Evolutionary conservation across 2,329 filamentous ascomycete genomes (phyloP).

Genomic region (Diaporthe aspalathi): DNA sequence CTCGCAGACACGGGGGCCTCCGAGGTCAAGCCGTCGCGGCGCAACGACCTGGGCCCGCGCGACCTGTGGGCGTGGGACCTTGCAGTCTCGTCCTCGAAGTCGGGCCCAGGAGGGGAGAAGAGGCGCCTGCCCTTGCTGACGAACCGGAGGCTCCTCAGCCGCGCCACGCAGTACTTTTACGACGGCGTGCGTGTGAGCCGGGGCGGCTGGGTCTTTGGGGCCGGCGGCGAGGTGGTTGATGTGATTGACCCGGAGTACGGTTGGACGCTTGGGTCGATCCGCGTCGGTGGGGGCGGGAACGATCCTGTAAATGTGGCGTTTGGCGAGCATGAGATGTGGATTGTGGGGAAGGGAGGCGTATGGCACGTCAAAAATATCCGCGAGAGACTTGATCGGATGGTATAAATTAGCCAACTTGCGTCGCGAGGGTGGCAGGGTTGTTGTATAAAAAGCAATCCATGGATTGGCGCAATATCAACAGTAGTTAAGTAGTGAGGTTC

Average conservation of each 20-base stretch:
- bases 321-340: too few species aligned
- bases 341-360: too few species aligned
- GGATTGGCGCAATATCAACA: too few species aligned
- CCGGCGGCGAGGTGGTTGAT: not conserved
- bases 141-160: not conserved
- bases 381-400: too few species aligned
- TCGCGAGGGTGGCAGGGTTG: too few species aligned
- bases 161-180: not conserved
- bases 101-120: not conserved
- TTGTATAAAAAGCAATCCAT: too few species aligned
- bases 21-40: not conserved
- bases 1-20: not conserved
- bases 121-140: not conserved
- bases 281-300: not conserved
- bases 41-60: not conserved
- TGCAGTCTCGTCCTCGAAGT: not conserved
- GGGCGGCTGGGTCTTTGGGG: not conserved
- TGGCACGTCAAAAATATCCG: too few species aligned
- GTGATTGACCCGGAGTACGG: not conserved
- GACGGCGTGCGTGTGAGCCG: not conserved
- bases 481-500: too few species aligned
- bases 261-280: not conserved
- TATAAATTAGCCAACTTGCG: too few species aligned
- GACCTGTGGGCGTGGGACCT: not conserved
- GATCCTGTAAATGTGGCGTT: not conserved